phyloP scores from a whole-genome alignment of 2,329 filamentous ascomycete species.

The Xylariales sp. region DNA sequence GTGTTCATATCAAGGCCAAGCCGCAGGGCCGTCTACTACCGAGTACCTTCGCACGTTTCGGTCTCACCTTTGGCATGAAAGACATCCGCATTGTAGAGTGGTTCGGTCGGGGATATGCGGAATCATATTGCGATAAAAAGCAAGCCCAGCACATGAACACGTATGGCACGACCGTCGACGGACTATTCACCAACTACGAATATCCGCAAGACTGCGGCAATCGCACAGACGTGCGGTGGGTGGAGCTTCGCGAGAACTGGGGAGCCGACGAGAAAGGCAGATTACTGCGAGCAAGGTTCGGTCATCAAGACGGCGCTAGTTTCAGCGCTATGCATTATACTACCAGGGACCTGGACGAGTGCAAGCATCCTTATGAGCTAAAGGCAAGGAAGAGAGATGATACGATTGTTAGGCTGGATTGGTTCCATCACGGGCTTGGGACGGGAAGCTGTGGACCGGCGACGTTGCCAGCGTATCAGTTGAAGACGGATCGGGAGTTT shows the following conservation, averaged over 20 bases:
- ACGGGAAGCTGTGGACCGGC: conserved; percentile 59
- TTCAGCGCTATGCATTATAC: conserved; percentile 56
- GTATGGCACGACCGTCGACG: conserved; percentile 41
- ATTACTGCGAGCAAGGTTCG: conserved; percentile 40
- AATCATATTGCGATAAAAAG: conserved; percentile 65
- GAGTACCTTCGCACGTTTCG: conserved; percentile 57
- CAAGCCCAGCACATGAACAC: conserved; percentile 53
- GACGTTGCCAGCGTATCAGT: conserved; percentile 43
- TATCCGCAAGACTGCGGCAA: conserved; percentile 66
- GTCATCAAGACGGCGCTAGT: conserved; percentile 41
- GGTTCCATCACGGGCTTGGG: conserved; percentile 57
- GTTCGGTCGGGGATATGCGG: conserved; percentile 64
- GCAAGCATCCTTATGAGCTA: conserved; percentile 58
- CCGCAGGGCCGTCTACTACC: conserved; percentile 46
- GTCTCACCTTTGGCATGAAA: conserved; percentile 45
- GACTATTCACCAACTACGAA: conserved; percentile 58
- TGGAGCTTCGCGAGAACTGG: conserved; percentile 38
- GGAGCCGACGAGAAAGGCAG: conserved; percentile 23
- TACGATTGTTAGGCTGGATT: conserved; percentile 54
- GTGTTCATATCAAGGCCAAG: conserved; percentile 44
- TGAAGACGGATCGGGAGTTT: conserved; percentile 36
- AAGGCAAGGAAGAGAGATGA: conserved; percentile 42
- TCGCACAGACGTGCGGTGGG: conserved; percentile 58
- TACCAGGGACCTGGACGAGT: conserved; percentile 46
- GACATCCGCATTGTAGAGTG: conserved; percentile 43